Percentiles rank a stretch among this genome's conserved stretches.
phyloP scores from a whole-genome alignment of 1,284 basidiomycete species.

The Ceratorhiza oryzae-sativae region DNA sequence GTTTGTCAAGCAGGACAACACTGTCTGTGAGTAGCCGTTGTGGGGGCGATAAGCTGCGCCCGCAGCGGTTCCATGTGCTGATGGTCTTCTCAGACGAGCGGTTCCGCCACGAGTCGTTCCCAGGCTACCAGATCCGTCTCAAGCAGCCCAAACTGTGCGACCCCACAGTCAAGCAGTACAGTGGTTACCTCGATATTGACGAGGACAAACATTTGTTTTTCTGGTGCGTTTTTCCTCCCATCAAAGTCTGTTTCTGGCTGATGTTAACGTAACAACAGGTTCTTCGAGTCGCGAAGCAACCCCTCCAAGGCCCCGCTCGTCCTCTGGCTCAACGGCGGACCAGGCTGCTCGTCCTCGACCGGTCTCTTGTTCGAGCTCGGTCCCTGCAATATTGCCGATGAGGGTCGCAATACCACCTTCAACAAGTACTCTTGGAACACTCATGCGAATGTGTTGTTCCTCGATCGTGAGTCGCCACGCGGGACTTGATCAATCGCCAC shows the following conservation, averaged over 20 bases:
- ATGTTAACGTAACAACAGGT: conserved; percentile 57
- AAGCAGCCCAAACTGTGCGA: conserved; percentile 75
- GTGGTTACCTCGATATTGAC: conserved; percentile 88
- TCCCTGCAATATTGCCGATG: conserved; percentile 75
- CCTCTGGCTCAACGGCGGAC: conserved; percentile 80
- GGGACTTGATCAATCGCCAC: neutral
- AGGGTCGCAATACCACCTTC: conserved; percentile 70
- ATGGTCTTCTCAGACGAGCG: conserved; percentile 38
- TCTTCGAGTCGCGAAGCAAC: conserved; percentile 80
- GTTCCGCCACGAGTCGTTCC: conserved; percentile 42
- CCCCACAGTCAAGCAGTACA: conserved; percentile 81
- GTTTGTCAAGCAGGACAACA: conserved; percentile 41
- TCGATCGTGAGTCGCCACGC: conserved; percentile 60
- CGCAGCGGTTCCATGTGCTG: conserved; percentile 25
- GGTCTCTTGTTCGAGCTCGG: conserved; percentile 88
- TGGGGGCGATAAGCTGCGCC: conserved; percentile 4
- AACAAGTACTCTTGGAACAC: conserved; percentile 84
- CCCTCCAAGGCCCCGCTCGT: conserved; percentile 77
- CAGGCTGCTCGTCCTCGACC: conserved; percentile 62
- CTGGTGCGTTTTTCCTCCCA: conserved; percentile 61
- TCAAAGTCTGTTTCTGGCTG: conserved; percentile 18
- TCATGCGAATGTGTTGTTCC: conserved; percentile 66
- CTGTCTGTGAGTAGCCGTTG: conserved; percentile 38
- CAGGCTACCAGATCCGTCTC: conserved; percentile 41
- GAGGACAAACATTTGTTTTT: conserved; percentile 89